Evolutionary conservation across 306 rosid species (phyloP).

Genomic region (Rubus idaeus): DNA sequence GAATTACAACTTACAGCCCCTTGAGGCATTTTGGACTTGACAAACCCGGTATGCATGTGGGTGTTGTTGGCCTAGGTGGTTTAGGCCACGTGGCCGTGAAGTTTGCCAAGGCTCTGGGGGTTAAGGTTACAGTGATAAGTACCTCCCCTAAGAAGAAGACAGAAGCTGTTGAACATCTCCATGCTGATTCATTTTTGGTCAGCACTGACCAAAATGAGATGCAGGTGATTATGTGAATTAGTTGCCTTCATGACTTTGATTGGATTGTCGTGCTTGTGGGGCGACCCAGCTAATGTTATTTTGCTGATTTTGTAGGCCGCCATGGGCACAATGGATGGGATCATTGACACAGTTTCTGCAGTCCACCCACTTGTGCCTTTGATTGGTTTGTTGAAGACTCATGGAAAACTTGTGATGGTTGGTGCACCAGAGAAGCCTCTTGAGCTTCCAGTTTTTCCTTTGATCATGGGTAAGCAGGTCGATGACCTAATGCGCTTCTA

Average conservation of each 20-base stretch:
- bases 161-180: conserved; percentile 42
- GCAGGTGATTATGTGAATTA: conserved; percentile 16
- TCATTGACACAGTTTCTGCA: conserved; percentile 49
- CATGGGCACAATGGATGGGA: conserved; percentile 45
- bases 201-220: conserved; percentile 43
- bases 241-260: neutral
- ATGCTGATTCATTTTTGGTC: conserved; percentile 48
- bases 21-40: conserved; percentile 37
- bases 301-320: conserved; percentile 14
- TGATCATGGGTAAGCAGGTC: conserved; percentile 10
- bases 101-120: conserved; percentile 58
- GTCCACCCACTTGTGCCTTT: conserved; percentile 45
- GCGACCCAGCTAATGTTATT: neutral
- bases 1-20: conserved; percentile 61
- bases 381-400: conserved; percentile 35
- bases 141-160: conserved; percentile 47
- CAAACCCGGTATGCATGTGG: conserved; percentile 44
- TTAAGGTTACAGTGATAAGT: conserved; percentile 48
- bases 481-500: no score
- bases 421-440: conserved; percentile 43
- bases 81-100: conserved; percentile 57
- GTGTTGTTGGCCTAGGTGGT: conserved; percentile 61
- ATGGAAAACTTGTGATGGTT: conserved; percentile 51
- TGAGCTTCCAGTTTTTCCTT: conserved; percentile 32
- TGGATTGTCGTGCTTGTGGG: neutral